Percentiles rank a stretch among this genome's conserved stretches.
phyloP scores from a whole-genome alignment of 2,329 filamentous ascomycete species.

The Xylariomycetidae sp. region DNA sequence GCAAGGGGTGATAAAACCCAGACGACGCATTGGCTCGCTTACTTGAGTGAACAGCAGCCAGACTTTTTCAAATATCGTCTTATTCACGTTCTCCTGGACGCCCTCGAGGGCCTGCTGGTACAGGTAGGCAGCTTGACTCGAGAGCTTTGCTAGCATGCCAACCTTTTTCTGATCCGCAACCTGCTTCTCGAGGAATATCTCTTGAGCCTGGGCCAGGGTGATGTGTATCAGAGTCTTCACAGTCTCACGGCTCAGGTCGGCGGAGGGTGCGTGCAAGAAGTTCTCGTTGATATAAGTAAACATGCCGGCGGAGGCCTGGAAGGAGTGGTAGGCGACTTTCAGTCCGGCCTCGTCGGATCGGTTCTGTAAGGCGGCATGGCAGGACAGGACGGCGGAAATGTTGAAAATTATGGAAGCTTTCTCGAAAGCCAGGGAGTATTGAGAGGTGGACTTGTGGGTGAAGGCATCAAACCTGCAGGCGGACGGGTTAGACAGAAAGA shows the following conservation, averaged over 20 bases:
- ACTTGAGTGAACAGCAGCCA: conserved; percentile 83
- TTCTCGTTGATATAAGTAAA: conserved; percentile 99
- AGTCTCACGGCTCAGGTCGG: conserved; percentile 91
- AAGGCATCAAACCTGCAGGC: conserved; percentile 95
- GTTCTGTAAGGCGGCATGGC: conserved; percentile 89
- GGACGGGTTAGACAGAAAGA: conserved; percentile 12
- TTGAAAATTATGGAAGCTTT: conserved; percentile 99
- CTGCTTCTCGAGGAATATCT: conserved; percentile 97
- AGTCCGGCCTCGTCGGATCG: conserved; percentile 86
- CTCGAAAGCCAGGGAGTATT: conserved; percentile 95
- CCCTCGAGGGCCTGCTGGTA: conserved; percentile 87
- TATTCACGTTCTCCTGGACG: conserved; percentile 86
- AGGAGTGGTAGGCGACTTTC: conserved; percentile 96
- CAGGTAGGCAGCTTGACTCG: conserved; percentile 82
- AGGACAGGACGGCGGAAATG: conserved; percentile 93
- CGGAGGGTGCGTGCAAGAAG: conserved; percentile 93
- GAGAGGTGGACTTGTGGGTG: conserved; percentile 93
- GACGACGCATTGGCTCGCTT: too few species aligned
- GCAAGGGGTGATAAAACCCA: too few species aligned
- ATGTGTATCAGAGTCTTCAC: conserved; percentile 91
- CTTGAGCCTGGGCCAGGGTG: conserved; percentile 92
- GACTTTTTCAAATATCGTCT: conserved; percentile 88
- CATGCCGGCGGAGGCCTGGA: conserved; percentile 97
- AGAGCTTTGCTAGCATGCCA: conserved; percentile 84
- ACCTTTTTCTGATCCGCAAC: conserved; percentile 89